Conservation (phyloP, 352 stramenopile genomes). For the Phytophthora citricola region DNA sequence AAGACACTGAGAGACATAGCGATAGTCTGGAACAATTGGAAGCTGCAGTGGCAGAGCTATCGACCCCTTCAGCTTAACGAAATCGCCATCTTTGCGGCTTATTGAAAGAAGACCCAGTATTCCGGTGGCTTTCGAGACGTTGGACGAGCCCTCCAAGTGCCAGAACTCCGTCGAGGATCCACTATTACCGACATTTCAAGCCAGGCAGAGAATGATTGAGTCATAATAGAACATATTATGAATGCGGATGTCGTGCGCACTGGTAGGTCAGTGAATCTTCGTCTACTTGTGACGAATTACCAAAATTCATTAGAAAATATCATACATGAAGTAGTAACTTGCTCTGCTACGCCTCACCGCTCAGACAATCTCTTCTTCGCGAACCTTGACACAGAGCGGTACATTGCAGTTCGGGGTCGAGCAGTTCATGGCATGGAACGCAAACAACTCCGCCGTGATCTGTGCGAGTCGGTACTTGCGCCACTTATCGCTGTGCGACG, state of each 20-base stretch:
- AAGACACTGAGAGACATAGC: constrained; percentile 9
- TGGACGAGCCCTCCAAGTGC: neutral
- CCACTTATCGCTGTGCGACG: constrained; percentile 67
- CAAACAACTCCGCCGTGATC: constrained; percentile 58
- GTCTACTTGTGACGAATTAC: no score
- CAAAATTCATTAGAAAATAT: neutral
- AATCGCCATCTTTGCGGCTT: no score
- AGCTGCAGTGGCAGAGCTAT: constrained; percentile 20
- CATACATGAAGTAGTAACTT: constrained; percentile 15
- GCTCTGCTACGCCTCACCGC: neutral
- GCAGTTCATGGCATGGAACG: constrained; percentile 63
- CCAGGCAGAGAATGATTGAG: no score
- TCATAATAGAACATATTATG: no score
- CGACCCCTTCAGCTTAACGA: neutral
- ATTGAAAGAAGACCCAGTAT: neutral
- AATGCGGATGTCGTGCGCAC: no score
- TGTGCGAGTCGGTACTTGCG: constrained; percentile 51
- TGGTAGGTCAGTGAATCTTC: no score
- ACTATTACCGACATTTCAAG: no score
- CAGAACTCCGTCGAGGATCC: no score
- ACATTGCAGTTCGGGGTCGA: constrained; percentile 43
- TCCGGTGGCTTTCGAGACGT: neutral
- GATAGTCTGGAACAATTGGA: constrained; percentile 26
- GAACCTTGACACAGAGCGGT: constrained; percentile 48
- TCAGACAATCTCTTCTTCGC: constrained; percentile 59